Base-by-base conservation (phyloP, 768 basidiomycete genomes). In the Strobilomyces confusus region DNA sequence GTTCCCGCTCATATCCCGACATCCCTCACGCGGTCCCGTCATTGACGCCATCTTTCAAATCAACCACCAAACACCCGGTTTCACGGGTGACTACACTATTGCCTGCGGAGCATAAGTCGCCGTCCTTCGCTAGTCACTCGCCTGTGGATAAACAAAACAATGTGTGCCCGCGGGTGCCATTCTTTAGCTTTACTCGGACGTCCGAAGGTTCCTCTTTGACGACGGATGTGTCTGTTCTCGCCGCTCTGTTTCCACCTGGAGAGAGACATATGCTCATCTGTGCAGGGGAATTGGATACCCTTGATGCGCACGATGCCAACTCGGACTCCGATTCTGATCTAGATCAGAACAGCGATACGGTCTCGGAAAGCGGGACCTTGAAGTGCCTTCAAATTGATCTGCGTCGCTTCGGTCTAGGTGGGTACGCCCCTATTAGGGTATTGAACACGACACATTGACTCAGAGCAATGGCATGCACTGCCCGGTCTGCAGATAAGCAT, bases 141-240 rank as follows among this genome's bases (percentile, higher is more conserved):
- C 60, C 58, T 22, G 38, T 49, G 44, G 55, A 59, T 42, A 66
- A 51, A 51, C 59, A 55, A 41, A 52, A 52, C n/a, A 33, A 14
- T 19, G 34, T 19, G 40, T 57, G 52, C 42, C 46, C 58, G 13
- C 55, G 47, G n/a, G 76, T 84, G n/a, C 82, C 87, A 3, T 91
- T 92, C 72, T 84, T 91, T 69, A 87, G 82, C 57, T 86, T 91
- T 63, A 90, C 88, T 17, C 77, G 87, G 55, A 89, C 89, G 7
- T 69, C 76, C 20, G 89, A 91, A 67, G 86, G 86, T 2, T 86
- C 87, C 22, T 88, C 86, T 12, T 72, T 92, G 48, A 88, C 87
- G 2, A 82, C 89, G 4, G 86, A 87, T 48, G 81, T 84, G 11
- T 73, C 77, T 36, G 69, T 86, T 22, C 80, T 92, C 11, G 81